These are phyloP conservation scores for Alternaria dauci DNA, from an alignment of 2,329 filamentous ascomycete species.

Conservation along the genomic window DNA sequence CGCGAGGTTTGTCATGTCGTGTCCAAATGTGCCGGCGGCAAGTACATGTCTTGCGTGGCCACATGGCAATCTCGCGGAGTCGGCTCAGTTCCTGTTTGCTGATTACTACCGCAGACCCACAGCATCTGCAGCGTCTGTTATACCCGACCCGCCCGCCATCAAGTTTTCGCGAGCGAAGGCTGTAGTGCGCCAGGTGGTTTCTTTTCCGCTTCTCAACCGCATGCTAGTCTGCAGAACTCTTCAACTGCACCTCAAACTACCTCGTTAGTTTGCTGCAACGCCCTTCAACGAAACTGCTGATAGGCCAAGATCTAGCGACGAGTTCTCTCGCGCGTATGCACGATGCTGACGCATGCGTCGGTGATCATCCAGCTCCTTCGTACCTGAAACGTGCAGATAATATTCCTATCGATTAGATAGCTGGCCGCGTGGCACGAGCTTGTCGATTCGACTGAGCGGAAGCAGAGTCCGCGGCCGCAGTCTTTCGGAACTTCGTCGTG, in stretches of 20 bases:
- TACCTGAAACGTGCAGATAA: conserved; percentile 25
- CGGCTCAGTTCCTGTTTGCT: not conserved
- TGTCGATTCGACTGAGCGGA: conserved; percentile 2
- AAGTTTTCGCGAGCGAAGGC: not conserved
- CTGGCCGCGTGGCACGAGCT: conserved; percentile 22
- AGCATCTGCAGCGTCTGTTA: conserved; percentile 2
- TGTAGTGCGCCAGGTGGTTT: conserved; percentile 7
- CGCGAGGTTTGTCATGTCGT: conserved; percentile 5
- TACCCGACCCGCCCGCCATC: not conserved
- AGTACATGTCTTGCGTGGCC: conserved; percentile 13
- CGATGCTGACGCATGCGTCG: conserved; percentile 10
- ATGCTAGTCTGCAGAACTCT: conserved; percentile 6
- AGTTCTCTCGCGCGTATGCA: conserved; percentile 13
- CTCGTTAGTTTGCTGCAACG: not conserved
- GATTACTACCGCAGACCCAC: conserved; percentile 9
- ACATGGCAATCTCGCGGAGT: conserved; percentile 14
- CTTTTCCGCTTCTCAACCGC: not conserved
- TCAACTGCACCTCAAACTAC: not conserved
- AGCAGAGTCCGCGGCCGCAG: conserved; percentile 1
- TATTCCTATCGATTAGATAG: conserved; percentile 34
- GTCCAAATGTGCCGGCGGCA: conserved; percentile 2
- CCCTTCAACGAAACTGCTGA: not conserved
- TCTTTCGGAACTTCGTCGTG: conserved; percentile 2
- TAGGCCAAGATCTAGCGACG: not conserved
- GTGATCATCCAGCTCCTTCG: conserved; percentile 6